Evolutionary conservation across 345 rosid species (phyloP).

Genomic region (Hibiscus mutabilis): DNA sequence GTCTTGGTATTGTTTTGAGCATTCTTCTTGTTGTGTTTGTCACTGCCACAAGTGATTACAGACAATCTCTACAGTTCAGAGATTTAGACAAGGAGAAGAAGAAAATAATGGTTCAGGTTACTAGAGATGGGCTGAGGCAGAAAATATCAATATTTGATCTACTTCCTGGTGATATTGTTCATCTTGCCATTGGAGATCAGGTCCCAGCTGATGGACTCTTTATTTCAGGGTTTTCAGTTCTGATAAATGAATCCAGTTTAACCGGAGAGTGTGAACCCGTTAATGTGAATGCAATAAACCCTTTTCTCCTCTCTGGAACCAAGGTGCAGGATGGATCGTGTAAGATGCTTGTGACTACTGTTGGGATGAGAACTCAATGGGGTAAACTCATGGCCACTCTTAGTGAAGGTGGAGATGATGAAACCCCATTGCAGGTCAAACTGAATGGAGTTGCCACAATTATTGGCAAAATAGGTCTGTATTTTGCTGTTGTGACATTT

Average conservation of each 20-base stretch:
- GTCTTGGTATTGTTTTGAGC: conserved; percentile 63
- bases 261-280: conserved; percentile 66
- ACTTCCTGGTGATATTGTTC: conserved; percentile 72
- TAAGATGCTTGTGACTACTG: conserved; percentile 76
- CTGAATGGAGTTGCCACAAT: conserved; percentile 76
- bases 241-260: conserved; percentile 64
- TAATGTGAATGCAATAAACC: conserved; percentile 31
- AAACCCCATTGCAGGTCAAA: conserved; percentile 82
- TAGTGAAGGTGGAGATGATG: conserved; percentile 68
- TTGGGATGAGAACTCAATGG: conserved; percentile 92
- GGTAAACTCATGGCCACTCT: conserved; percentile 82
- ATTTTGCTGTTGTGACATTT: conserved; percentile 68
- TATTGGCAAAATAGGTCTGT: conserved; percentile 72
- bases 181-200: conserved; percentile 66
- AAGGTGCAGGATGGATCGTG: conserved; percentile 74
- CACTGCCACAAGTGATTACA: conserved; percentile 69
- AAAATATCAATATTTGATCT: conserved; percentile 60
- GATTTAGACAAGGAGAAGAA: conserved; percentile 63
- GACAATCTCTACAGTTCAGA: conserved; percentile 60
- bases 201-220: conserved; percentile 80
- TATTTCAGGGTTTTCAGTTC: conserved; percentile 44
- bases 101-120: conserved; percentile 51
- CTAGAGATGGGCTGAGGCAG: conserved; percentile 50
- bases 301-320: conserved; percentile 72
- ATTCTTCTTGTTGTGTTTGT: conserved; percentile 62